These are phyloP conservation scores for Raphidocelis subcapitata DNA, from an alignment of 139 green algal species.

Conservation along the genomic window DNA sequence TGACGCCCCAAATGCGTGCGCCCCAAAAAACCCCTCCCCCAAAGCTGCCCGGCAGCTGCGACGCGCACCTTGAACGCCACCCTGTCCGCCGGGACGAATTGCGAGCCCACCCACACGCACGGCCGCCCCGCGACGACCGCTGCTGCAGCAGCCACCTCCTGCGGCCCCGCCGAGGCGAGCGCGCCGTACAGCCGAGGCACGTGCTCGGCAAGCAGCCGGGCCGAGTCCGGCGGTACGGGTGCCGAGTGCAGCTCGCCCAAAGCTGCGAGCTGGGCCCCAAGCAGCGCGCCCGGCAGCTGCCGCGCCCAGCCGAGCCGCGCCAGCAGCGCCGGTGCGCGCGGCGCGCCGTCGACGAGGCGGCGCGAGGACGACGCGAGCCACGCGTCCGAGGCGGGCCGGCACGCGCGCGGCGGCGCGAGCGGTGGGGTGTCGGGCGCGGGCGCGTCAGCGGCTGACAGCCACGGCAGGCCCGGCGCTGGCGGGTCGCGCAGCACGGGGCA, in stretches of 20 bases:
- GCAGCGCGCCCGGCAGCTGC: slow-evolving; percentile 27
- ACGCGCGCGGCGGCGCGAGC: no score
- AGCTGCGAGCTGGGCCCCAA: slow-evolving; percentile 56
- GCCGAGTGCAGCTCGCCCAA: slow-evolving; percentile 34
- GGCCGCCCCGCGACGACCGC: slow-evolving; percentile 41
- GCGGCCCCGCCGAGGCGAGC: slow-evolving; percentile 24
- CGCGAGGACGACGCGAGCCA: no score
- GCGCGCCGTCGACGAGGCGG: no score
- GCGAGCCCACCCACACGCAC: slow-evolving; percentile 73
- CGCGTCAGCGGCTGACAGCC: slow-evolving; percentile 15
- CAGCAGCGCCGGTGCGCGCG: slow-evolving; percentile 44
- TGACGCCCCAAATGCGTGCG: no score
- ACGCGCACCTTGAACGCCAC: slow-evolving; percentile 61
- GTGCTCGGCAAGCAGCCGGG: not conserved
- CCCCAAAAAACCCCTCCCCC: no score
- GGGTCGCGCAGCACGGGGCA: slow-evolving; percentile 49
- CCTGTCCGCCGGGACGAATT: slow-evolving; percentile 52
- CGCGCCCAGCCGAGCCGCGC: slow-evolving; percentile 52
- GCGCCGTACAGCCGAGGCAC: slow-evolving; percentile 14
- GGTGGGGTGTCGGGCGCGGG: no score
- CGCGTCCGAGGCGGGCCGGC: no score
- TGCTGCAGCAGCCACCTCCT: slow-evolving; percentile 49
- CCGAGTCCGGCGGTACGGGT: slow-evolving; percentile 14
- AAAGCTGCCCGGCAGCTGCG: no score
- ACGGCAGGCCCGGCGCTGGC: slow-evolving; percentile 55